phyloP scores from a whole-genome alignment of 2,329 filamentous ascomycete genomes.

The Epichloe bromicola region DNA sequence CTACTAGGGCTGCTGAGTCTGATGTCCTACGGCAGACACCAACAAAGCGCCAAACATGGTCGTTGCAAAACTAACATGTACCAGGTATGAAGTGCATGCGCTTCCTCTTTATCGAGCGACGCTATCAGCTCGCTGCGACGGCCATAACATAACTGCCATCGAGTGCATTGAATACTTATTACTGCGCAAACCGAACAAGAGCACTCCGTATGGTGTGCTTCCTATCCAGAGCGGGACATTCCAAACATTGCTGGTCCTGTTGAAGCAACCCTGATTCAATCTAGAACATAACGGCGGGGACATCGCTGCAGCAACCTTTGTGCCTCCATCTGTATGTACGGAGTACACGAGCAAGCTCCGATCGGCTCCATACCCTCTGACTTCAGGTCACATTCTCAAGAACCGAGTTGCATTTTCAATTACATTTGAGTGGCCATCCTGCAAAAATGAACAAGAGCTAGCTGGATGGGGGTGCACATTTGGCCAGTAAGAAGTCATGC shows the following conservation, averaged over 20 bases:
- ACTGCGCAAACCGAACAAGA: neutral
- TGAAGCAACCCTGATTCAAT: neutral
- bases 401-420: neutral
- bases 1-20: neutral
- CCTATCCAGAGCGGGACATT: neutral
- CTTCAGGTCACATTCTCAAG: neutral
- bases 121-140: neutral
- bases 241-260: neutral
- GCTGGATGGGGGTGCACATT: neutral
- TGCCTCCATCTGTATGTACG: too few species aligned
- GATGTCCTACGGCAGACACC: neutral
- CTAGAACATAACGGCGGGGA: neutral
- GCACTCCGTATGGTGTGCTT: neutral
- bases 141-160: neutral
- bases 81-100: neutral
- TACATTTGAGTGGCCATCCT: neutral
- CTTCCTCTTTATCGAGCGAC: neutral
- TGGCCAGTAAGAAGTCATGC: neutral
- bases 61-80: neutral
- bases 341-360: neutral
- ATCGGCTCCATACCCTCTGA: neutral
- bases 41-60: neutral
- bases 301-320: neutral
- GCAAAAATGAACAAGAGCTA: neutral
- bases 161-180: too few species aligned